These are phyloP conservation scores for Candida frijolesensis DNA, from an alignment of 1,139 yeast species.

Conservation along the genomic window DNA sequence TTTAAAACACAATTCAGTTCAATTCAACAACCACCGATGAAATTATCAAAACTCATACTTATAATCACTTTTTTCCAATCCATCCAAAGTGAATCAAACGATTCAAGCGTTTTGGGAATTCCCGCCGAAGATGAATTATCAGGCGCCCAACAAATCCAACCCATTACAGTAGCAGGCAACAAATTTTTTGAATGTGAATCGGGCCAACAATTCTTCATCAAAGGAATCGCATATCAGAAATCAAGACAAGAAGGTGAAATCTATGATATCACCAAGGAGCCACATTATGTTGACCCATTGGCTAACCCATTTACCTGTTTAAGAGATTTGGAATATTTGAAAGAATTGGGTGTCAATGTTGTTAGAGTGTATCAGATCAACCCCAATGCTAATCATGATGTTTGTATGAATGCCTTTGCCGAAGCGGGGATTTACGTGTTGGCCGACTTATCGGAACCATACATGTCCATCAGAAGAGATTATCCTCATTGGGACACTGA, in stretches of 20 bases:
- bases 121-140: background rate
- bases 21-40: background rate
- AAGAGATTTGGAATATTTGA: slow-evolving; percentile 52
- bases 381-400: slow-evolving; percentile 52
- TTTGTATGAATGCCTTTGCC: slow-evolving; percentile 55
- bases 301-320: slow-evolving; percentile 48
- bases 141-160: slow-evolving; percentile 5
- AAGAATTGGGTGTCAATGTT: slow-evolving; percentile 52
- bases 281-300: slow-evolving; percentile 55
- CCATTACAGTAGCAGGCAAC: slow-evolving; percentile 36
- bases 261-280: slow-evolving; percentile 22
- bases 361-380: slow-evolving; percentile 59
- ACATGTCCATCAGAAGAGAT: slow-evolving; percentile 49
- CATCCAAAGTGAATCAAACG: background rate
- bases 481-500: slow-evolving; percentile 51
- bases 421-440: slow-evolving; percentile 58
- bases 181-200: slow-evolving; percentile 44
- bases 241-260: slow-evolving; percentile 35
- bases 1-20: background rate
- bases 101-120: background rate
- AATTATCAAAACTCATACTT: background rate
- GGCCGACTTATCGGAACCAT: slow-evolving; percentile 59
- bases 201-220: slow-evolving; percentile 55
- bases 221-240: slow-evolving; percentile 63
- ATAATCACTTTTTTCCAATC: background rate